Conservation (phyloP, 2,329 filamentous ascomycete species). For the Verticillium longisporum region DNA sequence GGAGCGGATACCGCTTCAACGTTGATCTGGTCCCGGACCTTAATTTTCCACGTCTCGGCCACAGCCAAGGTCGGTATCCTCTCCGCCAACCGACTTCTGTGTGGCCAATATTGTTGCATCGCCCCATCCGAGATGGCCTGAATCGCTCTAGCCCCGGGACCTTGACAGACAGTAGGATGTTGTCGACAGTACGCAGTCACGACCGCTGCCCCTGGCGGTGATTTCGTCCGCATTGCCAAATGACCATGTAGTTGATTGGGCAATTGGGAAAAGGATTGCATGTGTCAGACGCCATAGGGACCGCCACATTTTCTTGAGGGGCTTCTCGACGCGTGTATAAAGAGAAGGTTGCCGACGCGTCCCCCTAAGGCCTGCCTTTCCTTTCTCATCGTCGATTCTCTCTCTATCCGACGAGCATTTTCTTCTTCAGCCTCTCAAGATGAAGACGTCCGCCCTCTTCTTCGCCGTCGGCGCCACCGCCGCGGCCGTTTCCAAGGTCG, state of each 20-base stretch:
- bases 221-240: neutral
- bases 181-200: neutral
- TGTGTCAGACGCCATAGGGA: neutral
- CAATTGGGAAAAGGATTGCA: neutral
- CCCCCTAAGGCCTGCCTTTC: neutral
- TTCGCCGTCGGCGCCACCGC: conserved; percentile 5
- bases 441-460: conserved; percentile 7
- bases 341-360: neutral
- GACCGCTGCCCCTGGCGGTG: neutral
- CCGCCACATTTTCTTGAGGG: neutral
- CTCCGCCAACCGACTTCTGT: neutral
- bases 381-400: neutral
- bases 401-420: neutral
- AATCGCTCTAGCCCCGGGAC: neutral
- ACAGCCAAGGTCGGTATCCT: neutral
- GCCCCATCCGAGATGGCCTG: neutral
- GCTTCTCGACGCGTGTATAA: neutral
- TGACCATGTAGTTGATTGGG: neutral
- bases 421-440: neutral
- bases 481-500: conserved; percentile 3
- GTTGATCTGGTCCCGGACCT: conserved; percentile 3
- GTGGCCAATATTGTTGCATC: neutral
- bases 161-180: neutral
- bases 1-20: conserved; percentile 5
- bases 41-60: conserved; percentile 10